Percentiles rank a stretch among this genome's conserved stretches.
Conservation (phyloP, 1,139 yeast species). For the Tardiomyces blankii region DNA sequence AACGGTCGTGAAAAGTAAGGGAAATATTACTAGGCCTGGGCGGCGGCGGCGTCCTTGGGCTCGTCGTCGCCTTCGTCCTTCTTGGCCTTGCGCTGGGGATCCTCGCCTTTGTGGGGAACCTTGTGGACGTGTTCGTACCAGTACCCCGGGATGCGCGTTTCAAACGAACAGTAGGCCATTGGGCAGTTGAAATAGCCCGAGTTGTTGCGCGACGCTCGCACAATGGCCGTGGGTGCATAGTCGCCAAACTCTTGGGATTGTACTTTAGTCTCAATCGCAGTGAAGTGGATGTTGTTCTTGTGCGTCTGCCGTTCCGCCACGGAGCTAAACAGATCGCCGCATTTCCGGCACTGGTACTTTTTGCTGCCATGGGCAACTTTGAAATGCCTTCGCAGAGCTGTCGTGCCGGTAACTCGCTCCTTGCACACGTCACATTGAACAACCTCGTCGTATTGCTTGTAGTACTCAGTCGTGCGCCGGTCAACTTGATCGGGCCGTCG, state of each 20-base stretch:
- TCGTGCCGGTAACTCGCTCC: constrained; percentile 10
- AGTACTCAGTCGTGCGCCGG: no score
- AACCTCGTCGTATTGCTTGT: not conserved
- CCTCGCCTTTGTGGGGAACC: constrained; percentile 17
- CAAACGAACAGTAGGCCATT: constrained; percentile 16
- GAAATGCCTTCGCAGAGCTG: constrained; percentile 17
- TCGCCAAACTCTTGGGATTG: constrained; percentile 14
- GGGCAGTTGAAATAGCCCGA: constrained; percentile 19
- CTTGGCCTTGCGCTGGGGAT: constrained; percentile 12
- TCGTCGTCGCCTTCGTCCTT: no score
- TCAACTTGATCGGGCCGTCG: no score
- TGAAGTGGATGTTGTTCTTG: constrained; percentile 19
- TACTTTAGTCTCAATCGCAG: constrained; percentile 13
- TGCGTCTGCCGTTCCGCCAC: constrained; percentile 21
- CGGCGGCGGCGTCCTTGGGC: no score
- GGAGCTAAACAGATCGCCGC: constrained; percentile 18
- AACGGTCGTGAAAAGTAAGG: no score
- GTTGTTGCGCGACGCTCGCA: constrained; percentile 14
- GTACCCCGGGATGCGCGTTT: constrained; percentile 19
- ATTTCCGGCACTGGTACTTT: constrained; percentile 19
- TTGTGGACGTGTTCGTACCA: constrained; percentile 20
- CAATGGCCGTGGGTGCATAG: constrained; percentile 11
- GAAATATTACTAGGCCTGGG: no score
- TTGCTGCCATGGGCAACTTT: constrained; percentile 14
- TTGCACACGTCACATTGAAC: constrained; percentile 15